Evolutionary conservation across 2,329 filamentous ascomycete species (phyloP).

Genomic region (Ascomycota sp.): DNA sequence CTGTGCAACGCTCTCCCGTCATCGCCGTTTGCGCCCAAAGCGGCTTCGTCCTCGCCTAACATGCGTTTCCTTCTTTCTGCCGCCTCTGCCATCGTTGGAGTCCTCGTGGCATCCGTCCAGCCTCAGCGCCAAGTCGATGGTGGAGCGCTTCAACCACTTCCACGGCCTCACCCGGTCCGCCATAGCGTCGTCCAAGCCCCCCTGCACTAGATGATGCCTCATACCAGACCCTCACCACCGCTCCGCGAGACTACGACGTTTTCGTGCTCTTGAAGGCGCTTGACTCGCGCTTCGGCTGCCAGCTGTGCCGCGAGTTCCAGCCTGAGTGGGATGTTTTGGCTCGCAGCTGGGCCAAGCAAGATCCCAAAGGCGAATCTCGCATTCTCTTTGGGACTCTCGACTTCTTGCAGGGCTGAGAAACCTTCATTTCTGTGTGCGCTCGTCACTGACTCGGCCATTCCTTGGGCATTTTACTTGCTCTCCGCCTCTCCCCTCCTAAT

Average conservation of each 20-base stretch:
- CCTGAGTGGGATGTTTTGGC: constrained; percentile 80
- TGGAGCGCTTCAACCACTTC: constrained; percentile 51
- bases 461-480: not conserved
- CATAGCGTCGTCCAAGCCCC: constrained; percentile 20
- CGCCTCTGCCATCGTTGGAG: constrained; percentile 20
- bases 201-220: constrained; percentile 58
- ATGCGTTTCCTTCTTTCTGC: constrained; percentile 52
- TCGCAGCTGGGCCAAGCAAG: constrained; percentile 72
- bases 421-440: constrained; percentile 60
- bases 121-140: constrained; percentile 19
- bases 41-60: not conserved
- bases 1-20: too few species aligned
- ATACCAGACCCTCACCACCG: constrained; percentile 56
- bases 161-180: constrained; percentile 44
- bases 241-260: constrained; percentile 66
- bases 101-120: too few species aligned
- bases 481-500: too few species aligned
- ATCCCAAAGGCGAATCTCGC: constrained; percentile 52
- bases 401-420: constrained; percentile 63
- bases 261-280: constrained; percentile 73
- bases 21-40: too few species aligned
- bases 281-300: constrained; percentile 65
- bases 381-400: constrained; percentile 72
- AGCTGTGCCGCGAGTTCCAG: constrained; percentile 76
- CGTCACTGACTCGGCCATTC: not conserved